Evolutionary conservation across 139 green algal species (phyloP).

Genomic region (Axilococcus clingmanii): DNA sequence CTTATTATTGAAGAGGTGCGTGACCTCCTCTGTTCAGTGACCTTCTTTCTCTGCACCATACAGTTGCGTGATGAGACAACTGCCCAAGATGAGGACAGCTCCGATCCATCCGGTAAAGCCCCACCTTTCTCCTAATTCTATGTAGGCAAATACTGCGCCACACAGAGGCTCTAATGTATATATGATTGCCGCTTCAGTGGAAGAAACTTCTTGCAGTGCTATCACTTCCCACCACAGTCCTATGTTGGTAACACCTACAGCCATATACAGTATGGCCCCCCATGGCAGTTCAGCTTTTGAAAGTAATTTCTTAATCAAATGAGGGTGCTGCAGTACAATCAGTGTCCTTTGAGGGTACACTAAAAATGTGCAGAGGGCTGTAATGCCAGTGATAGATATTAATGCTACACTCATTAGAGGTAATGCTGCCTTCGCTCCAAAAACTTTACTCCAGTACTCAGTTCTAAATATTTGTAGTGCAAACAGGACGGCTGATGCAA

Average conservation of each 20-base stretch:
- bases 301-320: not conserved
- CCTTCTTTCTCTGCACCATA: slow-evolving; percentile 6
- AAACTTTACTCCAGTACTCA: slow-evolving; percentile 20
- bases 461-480: slow-evolving; percentile 21
- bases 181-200: slow-evolving; percentile 56
- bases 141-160: slow-evolving; percentile 38
- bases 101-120: slow-evolving; percentile 46
- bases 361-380: slow-evolving; percentile 4
- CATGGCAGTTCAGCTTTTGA: slow-evolving; percentile 18
- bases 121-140: slow-evolving; percentile 60
- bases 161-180: slow-evolving; percentile 60
- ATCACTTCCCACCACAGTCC: slow-evolving; percentile 48
- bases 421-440: slow-evolving; percentile 12
- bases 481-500: slow-evolving; percentile 50
- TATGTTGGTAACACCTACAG: slow-evolving; percentile 42
- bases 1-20: too few species aligned
- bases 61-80: slow-evolving; percentile 40
- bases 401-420: slow-evolving; percentile 32
- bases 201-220: slow-evolving; percentile 44
- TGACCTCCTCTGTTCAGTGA: too few species aligned
- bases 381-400: slow-evolving; percentile 19
- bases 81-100: slow-evolving; percentile 44
- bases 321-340: slow-evolving; percentile 6
- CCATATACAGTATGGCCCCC: slow-evolving; percentile 41
- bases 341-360: slow-evolving; percentile 6